Evolutionary conservation across 768 basidiomycete genomes (phyloP).

Genomic region (Leccinum truebloodii): DNA sequence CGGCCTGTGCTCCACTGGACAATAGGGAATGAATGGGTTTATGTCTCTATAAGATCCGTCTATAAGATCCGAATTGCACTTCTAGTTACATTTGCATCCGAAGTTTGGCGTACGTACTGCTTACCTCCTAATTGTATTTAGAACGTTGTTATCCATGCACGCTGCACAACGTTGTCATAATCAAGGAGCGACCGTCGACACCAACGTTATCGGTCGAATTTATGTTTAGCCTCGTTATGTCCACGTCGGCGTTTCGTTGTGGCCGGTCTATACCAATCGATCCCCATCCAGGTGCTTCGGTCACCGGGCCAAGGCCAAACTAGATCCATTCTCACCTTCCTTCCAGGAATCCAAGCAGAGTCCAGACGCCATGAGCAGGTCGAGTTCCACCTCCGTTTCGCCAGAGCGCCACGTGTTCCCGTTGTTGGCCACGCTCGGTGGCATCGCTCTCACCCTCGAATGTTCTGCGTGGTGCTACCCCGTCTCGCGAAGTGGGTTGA

Average conservation of each 20-base stretch:
- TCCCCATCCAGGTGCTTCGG: too few species aligned
- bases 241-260: neutral
- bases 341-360: neutral
- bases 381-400: neutral
- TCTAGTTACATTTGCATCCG: neutral
- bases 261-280: neutral
- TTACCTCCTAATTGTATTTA: neutral
- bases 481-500: slow-evolving; percentile 24
- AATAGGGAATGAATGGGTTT: neutral
- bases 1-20: neutral
- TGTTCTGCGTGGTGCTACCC: slow-evolving; percentile 30
- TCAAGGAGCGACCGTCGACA: too few species aligned
- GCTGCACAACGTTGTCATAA: too few species aligned
- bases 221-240: neutral
- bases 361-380: neutral
- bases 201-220: neutral
- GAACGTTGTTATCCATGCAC: too few species aligned
- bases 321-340: neutral
- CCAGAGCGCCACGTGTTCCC: slow-evolving; percentile 24
- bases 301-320: too few species aligned
- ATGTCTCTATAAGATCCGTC: neutral
- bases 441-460: slow-evolving; percentile 11
- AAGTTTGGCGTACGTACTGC: neutral
- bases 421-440: slow-evolving; percentile 20
- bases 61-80: neutral